phyloP scores from a whole-genome alignment of 2,329 filamentous ascomycete species.

The Calcarisporium arbuscula region DNA sequence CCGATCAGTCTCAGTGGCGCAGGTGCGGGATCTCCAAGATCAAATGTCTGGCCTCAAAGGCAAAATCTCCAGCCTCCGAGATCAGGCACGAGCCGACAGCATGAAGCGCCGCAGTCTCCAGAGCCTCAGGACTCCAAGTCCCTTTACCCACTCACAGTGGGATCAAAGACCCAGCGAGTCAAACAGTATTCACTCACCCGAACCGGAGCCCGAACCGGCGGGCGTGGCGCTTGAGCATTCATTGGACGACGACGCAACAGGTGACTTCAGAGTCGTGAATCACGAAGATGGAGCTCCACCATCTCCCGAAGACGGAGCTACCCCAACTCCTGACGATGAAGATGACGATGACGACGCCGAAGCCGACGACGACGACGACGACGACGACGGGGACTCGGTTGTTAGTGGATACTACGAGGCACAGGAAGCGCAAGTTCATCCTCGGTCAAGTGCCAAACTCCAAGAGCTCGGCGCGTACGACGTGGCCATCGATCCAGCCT shows the following conservation, averaged over 20 bases:
- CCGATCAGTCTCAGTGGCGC: conserved; percentile 65
- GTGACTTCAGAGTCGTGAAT: too few relatives aligned
- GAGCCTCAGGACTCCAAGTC: conserved; percentile 68
- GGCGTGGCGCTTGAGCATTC: conserved; percentile 6
- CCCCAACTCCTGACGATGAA: too few relatives aligned
- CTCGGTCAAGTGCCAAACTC: too few relatives aligned
- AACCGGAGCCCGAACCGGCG: conserved; percentile 12
- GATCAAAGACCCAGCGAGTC: conserved; percentile 22
- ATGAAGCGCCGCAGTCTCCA: conserved; percentile 71
- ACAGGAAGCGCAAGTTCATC: conserved; percentile 3
- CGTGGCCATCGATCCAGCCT: conserved; percentile 16
- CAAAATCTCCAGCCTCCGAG: conserved; percentile 73
- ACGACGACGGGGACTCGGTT: conserved; percentile 2
- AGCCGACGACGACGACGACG: conserved; percentile 7
- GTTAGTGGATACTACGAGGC: conserved; percentile 2
- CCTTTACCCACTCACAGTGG: conserved; percentile 62
- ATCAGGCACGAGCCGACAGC: conserved; percentile 73
- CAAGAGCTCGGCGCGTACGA: conserved; percentile 1
- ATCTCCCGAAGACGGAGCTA: too few relatives aligned
- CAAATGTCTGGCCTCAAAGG: conserved; percentile 83
- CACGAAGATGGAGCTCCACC: too few relatives aligned
- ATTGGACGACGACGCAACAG: too few relatives aligned
- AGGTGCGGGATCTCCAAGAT: conserved; percentile 68
- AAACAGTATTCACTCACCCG: conserved; percentile 12
- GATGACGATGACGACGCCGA: conserved; percentile 1